Base-by-base conservation (phyloP, 2,329 filamentous ascomycete species). In the Neonectria coccinea region DNA sequence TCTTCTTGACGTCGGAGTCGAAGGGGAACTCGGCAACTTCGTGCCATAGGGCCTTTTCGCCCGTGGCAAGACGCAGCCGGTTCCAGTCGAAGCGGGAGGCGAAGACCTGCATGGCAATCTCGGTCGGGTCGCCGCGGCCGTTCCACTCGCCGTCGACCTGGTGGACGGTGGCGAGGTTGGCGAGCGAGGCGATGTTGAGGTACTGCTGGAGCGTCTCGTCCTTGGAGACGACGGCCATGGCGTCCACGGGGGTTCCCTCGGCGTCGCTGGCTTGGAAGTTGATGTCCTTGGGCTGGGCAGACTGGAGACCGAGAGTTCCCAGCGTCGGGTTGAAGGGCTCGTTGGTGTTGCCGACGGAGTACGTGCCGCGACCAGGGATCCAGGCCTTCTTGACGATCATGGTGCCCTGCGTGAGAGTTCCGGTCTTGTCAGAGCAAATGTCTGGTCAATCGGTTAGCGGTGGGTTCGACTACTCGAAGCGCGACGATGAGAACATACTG, bases 81-180 rank as follows among this genome's bases (percentile, higher is more conserved):
- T 89, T 88, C 83, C 87, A 88, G 59, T 87, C 81, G 74, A 93
- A 93, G 12, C 91, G 87, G 45, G 85, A 87, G 9, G 89, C 89
- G 73, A 93, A 92, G 0, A 93, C 91, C 70, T 92, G 90, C 50
- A 93, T 91, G 2, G 91, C 90, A 65, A 93, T 91, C 70, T 93
- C 91, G 0, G 77, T 79, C 0, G 89, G 88, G 68, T 91, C 89
- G 45, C 89, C 90, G 52, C 88, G 85, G 29, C 86, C 88, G 59
- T 86, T 83, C 89, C 89, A 92, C 57, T 83, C 79, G 14, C 75
- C 78, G 12, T 87, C 80, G 12, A 80, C 81, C 66, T 87, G 81
- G 65, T 89, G 85, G 4, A 92, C 85, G 36, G 84, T 84, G 2
- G 89, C 88, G 22, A 92, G 79, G 70, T 92, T 92, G 44, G 89